Base-by-base conservation (phyloP, 225 moss, liverwort and hornwort species). In the Antitrichia curtipendula region DNA sequence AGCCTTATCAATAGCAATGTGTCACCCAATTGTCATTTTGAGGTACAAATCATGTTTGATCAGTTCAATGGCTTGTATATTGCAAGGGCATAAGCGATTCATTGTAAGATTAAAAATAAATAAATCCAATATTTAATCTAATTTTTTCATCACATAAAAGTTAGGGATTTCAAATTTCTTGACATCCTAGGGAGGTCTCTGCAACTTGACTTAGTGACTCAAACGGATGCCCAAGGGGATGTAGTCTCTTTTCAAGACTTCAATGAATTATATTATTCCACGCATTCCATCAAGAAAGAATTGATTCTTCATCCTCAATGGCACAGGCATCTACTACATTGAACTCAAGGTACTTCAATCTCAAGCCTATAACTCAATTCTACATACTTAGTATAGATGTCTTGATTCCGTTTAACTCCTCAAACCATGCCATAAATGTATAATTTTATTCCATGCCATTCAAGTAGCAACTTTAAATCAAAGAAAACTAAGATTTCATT, bases 191-290 rank as follows among this genome's bases (percentile, higher is more conserved):
- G 92, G 19, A 84, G 88, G 76, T 78, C 87, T 74, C 93, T 92
- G 32, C 79, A 69, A 68, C 87, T 95, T 15, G 89, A 92, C 80
- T 69, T 75, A 60, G 78, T 92, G 57, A 91, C 72, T 27, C 62
- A 38, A 32, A 90, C 88, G 1, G 58, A 90, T 50, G 93, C 92
- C 29, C 90, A 94, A 45, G 91, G 92, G 83, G 92, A 93, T 59
- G 91, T 91, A 64, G 90, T 89, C 34, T 94, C 94, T 84, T 92
- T 84, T 63, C 93, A 88, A 56, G 90, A 94, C 45, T 79, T 85
- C n/a, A 91, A 93, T 52, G 89, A 93, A 66, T 82, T 95, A 52
- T 92, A 91, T 40, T 95, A 92, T 73, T 90, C 94, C 81, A 93
- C 87, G 4, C 56, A 90, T 66, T 80, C 88, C 41, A 69, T 75